These are phyloP conservation scores for Penicillium sp. DNA, from an alignment of 2,329 filamentous ascomycete species.

Conservation along the genomic window DNA sequence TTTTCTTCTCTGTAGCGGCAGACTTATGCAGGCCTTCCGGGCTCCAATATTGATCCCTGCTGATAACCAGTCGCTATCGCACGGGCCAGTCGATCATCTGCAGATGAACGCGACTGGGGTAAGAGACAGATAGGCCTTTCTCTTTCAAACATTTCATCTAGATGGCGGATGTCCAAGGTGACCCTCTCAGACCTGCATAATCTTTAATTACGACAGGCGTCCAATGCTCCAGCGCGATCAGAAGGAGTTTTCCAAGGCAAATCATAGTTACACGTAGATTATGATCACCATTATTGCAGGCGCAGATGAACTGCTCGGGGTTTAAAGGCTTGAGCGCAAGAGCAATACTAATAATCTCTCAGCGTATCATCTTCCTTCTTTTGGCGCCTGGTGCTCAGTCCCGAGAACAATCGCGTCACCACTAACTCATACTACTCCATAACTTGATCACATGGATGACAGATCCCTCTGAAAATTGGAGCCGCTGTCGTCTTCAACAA, in stretches of 20 bases:
- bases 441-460: slow-evolving; percentile 12
- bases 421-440: slow-evolving; percentile 1
- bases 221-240: neutral
- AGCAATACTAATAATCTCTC: neutral
- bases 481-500: neutral
- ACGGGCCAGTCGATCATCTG: slow-evolving; percentile 24
- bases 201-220: slow-evolving; percentile 10
- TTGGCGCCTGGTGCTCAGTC: neutral
- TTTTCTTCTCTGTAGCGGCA: neutral
- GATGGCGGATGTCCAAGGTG: neutral
- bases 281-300: slow-evolving; percentile 17
- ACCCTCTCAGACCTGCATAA: neutral
- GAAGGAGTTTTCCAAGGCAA: neutral
- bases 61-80: slow-evolving; percentile 13
- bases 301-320: slow-evolving; percentile 1
- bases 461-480: neutral
- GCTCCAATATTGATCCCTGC: slow-evolving; percentile 1
- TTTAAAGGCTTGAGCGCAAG: slow-evolving; percentile 1
- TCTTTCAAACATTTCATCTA: neutral
- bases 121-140: neutral
- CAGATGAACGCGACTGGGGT: slow-evolving; percentile 23
- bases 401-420: slow-evolving; percentile 10
- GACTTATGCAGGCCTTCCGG: neutral
- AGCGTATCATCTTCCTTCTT: slow-evolving; percentile 2
- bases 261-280: slow-evolving; percentile 2